Base-by-base conservation (phyloP, 2,329 filamentous ascomycete species). In the Aspergillus puulaauensis region DNA sequence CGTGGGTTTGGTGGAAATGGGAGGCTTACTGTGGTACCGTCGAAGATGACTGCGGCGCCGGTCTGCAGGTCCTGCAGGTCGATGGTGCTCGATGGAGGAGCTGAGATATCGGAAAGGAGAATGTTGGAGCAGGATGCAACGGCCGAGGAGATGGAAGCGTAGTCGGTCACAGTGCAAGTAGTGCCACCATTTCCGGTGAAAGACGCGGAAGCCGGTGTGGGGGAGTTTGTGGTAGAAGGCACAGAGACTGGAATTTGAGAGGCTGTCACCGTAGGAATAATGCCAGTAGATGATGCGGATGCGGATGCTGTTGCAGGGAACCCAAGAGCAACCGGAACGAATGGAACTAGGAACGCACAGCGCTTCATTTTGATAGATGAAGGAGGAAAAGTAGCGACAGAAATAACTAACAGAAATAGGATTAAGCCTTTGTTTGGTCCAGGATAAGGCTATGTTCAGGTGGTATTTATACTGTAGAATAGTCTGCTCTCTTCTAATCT, bases 1-100 rank as follows among this genome's bases (percentile, higher is more conserved):
- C 3, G 9, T 31, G 4, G 27, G 27, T 11, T 31, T 11, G 9
- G 27, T 39, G 7, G n/a, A 17, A 17, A 39, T 6, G 43, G 41
- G 6, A 15, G 15, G 52, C 59, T 46, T 47, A 67, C 65, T 4
- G 74, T 77, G 23, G 61, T 73, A 14, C 75, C 75, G 11, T 73
- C 67, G 52, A 79, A 79, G 6, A 71, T 76, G 11, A 80, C 77
- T 6, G 69, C 74, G 3, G 78, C 73, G 2, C 77, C 77, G 8
- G 68, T 66, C 58, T 73, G 67, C 17, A 80, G 70, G 11, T 72
- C 71, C 9, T 72, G 69, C 15, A 81, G 68, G 53, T 79, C 70
- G 8, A 81, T 72, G 2, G 75, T 73, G 59, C 65, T 70, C 51
- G 65, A 73, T 12, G 67, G 73, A 43, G 74, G 76, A 4, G 72